phyloP scores from a whole-genome alignment of 2,329 filamentous ascomycete species.

The Coniochaeta sp. region DNA sequence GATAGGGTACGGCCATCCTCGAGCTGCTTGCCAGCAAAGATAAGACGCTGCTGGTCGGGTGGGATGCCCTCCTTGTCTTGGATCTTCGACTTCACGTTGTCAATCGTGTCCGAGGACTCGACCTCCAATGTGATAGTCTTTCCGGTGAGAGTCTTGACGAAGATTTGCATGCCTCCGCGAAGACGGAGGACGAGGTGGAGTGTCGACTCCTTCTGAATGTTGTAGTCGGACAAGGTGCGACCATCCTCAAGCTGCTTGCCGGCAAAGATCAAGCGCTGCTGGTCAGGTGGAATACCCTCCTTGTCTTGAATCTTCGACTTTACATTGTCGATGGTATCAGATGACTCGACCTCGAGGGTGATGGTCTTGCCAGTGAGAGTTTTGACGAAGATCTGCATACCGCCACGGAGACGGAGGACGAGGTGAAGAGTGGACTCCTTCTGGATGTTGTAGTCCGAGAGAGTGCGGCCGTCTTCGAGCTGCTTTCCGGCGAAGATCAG shows the following conservation, averaged over 20 bases:
- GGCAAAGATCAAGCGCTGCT: slow-evolving; percentile 93
- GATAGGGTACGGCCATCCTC: slow-evolving; percentile 86
- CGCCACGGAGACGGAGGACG: slow-evolving; percentile 62
- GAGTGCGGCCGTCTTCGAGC: slow-evolving; percentile 41
- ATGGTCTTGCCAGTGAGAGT: slow-evolving; percentile 92
- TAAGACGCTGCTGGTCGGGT: slow-evolving; percentile 87
- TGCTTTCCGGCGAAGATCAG: slow-evolving; percentile 65
- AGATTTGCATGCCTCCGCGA: slow-evolving; percentile 85
- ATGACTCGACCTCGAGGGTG: slow-evolving; percentile 81
- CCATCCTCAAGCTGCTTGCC: slow-evolving; percentile 96
- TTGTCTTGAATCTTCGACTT: slow-evolving; percentile 98
- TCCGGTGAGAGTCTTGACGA: slow-evolving; percentile 80
- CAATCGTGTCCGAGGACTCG: slow-evolving; percentile 82
- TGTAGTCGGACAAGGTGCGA: slow-evolving; percentile 84
- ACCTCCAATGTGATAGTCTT: slow-evolving; percentile 95
- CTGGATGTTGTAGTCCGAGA: slow-evolving; percentile 50
- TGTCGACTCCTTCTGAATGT: slow-evolving; percentile 89
- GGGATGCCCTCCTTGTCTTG: slow-evolving; percentile 91
- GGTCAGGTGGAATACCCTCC: slow-evolving; percentile 92
- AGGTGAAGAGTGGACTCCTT: slow-evolving; percentile 65
- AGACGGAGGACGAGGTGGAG: slow-evolving; percentile 82
- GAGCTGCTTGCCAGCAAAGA: slow-evolving; percentile 89
- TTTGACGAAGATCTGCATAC: slow-evolving; percentile 71
- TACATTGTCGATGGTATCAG: slow-evolving; percentile 91
- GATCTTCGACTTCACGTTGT: slow-evolving; percentile 93